Percentiles rank a stretch among this genome's conserved stretches.
Conservation (phyloP, 352 stramenopile genomes). For the Pythium rhizo-oryzae region DNA sequence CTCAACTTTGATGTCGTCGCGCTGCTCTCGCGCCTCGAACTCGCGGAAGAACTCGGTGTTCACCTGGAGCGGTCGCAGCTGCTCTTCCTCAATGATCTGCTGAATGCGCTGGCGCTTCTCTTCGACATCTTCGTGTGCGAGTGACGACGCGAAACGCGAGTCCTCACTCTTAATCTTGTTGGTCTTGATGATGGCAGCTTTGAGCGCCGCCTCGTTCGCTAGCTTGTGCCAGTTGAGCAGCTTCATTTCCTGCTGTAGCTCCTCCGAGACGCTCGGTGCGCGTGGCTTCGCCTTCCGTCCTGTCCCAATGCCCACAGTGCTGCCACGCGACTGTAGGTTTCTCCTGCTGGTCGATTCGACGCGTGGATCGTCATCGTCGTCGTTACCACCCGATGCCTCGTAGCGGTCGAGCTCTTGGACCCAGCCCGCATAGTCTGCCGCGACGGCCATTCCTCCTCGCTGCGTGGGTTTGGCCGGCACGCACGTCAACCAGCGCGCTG, state of each 20-base stretch:
- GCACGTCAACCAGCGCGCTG: not conserved
- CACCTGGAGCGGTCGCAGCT: constrained; percentile 90
- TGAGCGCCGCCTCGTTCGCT: constrained; percentile 92
- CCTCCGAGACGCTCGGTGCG: constrained; percentile 54
- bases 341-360: constrained; percentile 25
- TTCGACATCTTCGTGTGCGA: constrained; percentile 60
- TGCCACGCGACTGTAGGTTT: constrained; percentile 6
- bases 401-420: constrained; percentile 63
- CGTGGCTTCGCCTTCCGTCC: constrained; percentile 31
- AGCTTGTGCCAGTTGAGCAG: constrained; percentile 95
- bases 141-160: constrained; percentile 47
- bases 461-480: not conserved
- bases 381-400: constrained; percentile 31
- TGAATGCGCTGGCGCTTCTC: constrained; percentile 90
- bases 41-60: constrained; percentile 88
- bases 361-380: constrained; percentile 40
- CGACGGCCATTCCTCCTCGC: constrained; percentile 16
- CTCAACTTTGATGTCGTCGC: constrained; percentile 71
- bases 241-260: constrained; percentile 93
- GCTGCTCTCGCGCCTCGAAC: constrained; percentile 76
- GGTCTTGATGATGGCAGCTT: constrained; percentile 89
- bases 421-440: constrained; percentile 52
- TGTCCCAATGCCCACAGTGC: constrained; percentile 22
- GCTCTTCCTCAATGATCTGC: constrained; percentile 92
- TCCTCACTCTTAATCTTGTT: constrained; percentile 86